Conservation (phyloP, 2,329 filamentous ascomycete genomes). For the Verticillium albo-atrum region DNA sequence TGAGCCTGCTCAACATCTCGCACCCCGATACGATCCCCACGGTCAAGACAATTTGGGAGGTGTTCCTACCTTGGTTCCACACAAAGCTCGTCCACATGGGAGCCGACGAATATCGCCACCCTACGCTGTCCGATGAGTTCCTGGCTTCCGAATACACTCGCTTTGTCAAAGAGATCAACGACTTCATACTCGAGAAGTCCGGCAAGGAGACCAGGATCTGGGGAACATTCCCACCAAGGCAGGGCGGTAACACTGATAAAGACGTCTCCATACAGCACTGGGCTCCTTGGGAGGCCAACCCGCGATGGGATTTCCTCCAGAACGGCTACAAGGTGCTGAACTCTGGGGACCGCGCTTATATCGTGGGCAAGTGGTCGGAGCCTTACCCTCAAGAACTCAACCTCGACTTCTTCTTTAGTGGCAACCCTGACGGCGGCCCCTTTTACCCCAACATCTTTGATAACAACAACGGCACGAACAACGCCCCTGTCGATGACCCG, state of each 20-base stretch:
- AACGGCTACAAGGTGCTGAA: constrained; percentile 19
- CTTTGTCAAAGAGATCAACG: constrained; percentile 38
- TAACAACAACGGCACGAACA: constrained; percentile 10
- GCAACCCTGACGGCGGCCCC: constrained; percentile 8
- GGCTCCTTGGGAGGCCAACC: constrained; percentile 15
- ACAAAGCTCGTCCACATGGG: constrained; percentile 49
- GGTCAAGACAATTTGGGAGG: constrained; percentile 44
- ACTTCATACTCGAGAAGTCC: constrained; percentile 37
- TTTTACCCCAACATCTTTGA: constrained; percentile 19
- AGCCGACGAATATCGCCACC: constrained; percentile 46
- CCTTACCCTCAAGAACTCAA: constrained; percentile 11
- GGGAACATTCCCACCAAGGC: constrained; percentile 33
- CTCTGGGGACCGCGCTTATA: constrained; percentile 17
- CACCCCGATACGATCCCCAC: constrained; percentile 46
- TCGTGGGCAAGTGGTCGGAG: constrained; percentile 17
- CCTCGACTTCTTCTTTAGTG: constrained; percentile 15
- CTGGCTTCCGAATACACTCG: constrained; percentile 44
- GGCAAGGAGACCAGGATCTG: constrained; percentile 47
- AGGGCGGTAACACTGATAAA: constrained; percentile 6
- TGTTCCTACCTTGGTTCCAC: constrained; percentile 51
- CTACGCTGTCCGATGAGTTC: constrained; percentile 21
- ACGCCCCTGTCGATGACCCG: constrained; percentile 9
- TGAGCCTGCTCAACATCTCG: constrained; percentile 45
- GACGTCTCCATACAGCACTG: constrained; percentile 31
- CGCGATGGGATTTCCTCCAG: constrained; percentile 13